Evolutionary conservation across 2,329 filamentous ascomycete species (phyloP), one percentile per base, ranked within the genome.

Genomic region (Aspergillus spinulosporus): DNA sequence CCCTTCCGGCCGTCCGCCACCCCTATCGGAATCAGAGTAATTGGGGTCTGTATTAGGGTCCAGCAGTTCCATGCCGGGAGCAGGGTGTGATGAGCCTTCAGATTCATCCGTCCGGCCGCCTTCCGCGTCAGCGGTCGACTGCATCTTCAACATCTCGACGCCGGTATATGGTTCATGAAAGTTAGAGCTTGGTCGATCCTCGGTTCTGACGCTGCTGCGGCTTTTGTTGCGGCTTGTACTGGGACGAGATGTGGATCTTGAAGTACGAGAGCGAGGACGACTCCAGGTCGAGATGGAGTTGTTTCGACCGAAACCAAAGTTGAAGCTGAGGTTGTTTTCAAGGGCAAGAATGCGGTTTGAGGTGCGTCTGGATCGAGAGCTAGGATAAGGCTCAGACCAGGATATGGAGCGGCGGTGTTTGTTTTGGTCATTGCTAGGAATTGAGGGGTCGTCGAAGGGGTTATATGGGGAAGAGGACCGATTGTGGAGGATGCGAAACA

Each of bases 401-500:
- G 12, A 37, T 9, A 15, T 52, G 7, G 40, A 37, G 4, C 36
- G 34, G 40, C 32, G 11, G 29, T 26, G 39, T 9, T 28, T 52
- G 34, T 12, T 49, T 37, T 12, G 11, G 32, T 2, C 8, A 39
- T 8, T 34, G 3, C 3, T 32, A 39, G 9, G 28, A 9, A 11
- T 40, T 15, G 34, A 49, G 21, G 47, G 26, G 8, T 34, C 44
- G 11, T 12, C 4, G 29, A 34, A 47, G n/a, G 44, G 29, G 4
- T 21, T 12, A 14, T 32, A 34, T 43, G 15, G 8, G 43, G 32
- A 5, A 9, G 49, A 40, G 21, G 42, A 15, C 5, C 29, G 42
- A 6, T 12, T 39, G 50, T 28, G 21, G 42, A 52, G 45, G 26
- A 32, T n/a, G 26, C 43, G 50, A 39, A 62, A 52, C 5, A 66